Evolutionary conservation across 805 yeast species (phyloP), one percentile per base, ranked within the genome.

Genomic region (Lipomyces sp.): DNA sequence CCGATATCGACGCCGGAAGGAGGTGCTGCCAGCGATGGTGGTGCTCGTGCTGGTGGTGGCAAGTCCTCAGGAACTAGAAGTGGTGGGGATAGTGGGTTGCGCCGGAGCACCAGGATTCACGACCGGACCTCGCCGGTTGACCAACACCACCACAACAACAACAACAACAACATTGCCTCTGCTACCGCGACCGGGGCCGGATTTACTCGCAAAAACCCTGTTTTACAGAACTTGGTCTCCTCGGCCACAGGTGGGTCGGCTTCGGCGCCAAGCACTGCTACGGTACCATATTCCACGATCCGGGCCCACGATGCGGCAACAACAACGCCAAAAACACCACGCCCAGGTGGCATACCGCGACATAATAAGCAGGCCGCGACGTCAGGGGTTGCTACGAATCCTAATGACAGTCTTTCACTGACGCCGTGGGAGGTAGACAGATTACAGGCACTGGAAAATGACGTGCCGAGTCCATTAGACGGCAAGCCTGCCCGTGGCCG

Each of bases 351-450:
- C 11, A 18, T 34, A 18, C 29, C 55, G 57, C 54, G 48, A n/a
- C 48, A 42, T 42, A 24, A 24, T 24, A 56, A 11, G 7, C 45
- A 37, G 33, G 13, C 24, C 6, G 6, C 59, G 30, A 42, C 54
- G 34, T 8, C 54, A 4, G 63, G 18, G 32, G 32, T 29, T 50
- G 58, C 24, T 24, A 24, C 13, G 50, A 51, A 51, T 34, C 34
- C 37, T 45, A 34, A 33, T n/a, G 32, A 34, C 15, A 24, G 29
- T n/a, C 18, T 30, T 18, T 53, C 59, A 37, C 51, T 67, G 39
- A 67, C 71, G 34, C 71, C 71, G 48, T 67, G 71, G 71, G 71
- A 67, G 56, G 30, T 59, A 5, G 71, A 67, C 45, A 56, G 69
- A 35, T 32, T 58, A 54, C 18, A 32, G 50, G 64, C 58, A 11